A percentile compares a stretch with the other conserved stretches of the same genome.
phyloP scores from a whole-genome alignment of 352 stramenopile genomes.

The Pythium aristosporum region DNA sequence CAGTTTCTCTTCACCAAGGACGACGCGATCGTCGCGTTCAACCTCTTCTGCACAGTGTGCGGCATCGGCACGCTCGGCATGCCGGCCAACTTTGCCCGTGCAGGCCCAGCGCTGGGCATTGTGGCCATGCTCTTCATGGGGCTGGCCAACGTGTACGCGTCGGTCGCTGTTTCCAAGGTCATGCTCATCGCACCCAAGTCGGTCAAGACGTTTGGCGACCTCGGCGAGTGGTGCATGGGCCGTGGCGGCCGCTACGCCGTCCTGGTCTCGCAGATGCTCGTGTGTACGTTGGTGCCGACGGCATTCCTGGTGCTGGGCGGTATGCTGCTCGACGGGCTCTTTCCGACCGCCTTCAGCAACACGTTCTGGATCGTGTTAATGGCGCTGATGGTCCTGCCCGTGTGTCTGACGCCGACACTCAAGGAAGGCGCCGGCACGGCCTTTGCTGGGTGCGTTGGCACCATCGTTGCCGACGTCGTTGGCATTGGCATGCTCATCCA shows the following conservation, averaged over 20 bases:
- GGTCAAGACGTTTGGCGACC: conserved; percentile 38
- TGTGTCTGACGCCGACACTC: conserved; percentile 37
- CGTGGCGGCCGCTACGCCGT: conserved; percentile 27
- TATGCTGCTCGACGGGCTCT: conserved; percentile 46
- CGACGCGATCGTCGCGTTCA: conserved; percentile 44
- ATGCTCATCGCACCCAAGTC: conserved; percentile 30
- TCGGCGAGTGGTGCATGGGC: conserved; percentile 39
- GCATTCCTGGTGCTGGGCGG: conserved; percentile 56
- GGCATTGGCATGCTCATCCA: conserved; percentile 27
- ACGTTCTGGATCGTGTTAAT: conserved; percentile 38
- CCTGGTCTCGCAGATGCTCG: conserved; percentile 26
- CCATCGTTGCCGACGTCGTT: conserved; percentile 35
- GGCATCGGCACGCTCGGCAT: conserved; percentile 43
- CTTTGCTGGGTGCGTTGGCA: conserved; percentile 34
- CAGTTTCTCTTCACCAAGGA: conserved; percentile 36
- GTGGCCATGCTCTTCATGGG: conserved; percentile 40
- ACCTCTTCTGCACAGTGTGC: conserved; percentile 38
- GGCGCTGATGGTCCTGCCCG: conserved; percentile 27
- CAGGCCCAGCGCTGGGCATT: conserved; percentile 25
- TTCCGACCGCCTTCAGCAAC: conserved; percentile 32
- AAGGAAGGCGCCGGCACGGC: conserved; percentile 33
- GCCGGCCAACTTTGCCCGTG: conserved; percentile 37
- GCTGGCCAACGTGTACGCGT: conserved; percentile 35
- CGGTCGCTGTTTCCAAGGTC: conserved; percentile 30
- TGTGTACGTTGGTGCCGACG: conserved; percentile 29